Conservation (phyloP, 2,329 filamentous ascomycete species). For the Aspergillus neoniger region DNA sequence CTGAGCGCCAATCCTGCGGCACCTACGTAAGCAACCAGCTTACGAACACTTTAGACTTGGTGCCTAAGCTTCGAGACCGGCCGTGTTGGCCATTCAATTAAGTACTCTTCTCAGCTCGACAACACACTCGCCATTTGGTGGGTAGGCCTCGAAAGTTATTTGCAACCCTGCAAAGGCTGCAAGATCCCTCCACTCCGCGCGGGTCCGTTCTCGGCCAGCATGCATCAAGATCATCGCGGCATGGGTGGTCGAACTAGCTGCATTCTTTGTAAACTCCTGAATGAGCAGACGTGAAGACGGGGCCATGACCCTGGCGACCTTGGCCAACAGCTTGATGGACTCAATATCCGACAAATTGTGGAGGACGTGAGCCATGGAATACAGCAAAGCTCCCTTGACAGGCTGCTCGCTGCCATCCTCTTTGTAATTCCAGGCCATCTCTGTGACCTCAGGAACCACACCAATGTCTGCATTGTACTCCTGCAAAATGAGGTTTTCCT, state of each 20-base stretch:
- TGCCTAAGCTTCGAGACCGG: too few species aligned
- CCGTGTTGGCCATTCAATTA: not conserved
- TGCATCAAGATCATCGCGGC: constrained; percentile 41
- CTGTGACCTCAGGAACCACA: constrained; percentile 28
- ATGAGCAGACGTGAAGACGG: constrained; percentile 38
- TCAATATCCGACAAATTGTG: constrained; percentile 43
- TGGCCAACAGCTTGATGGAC: constrained; percentile 38
- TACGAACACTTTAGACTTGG: too few species aligned
- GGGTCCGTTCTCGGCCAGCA: constrained; percentile 37
- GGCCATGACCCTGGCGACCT: constrained; percentile 38
- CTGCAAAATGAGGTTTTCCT: constrained; percentile 36
- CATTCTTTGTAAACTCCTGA: constrained; percentile 40
- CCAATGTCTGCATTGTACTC: constrained; percentile 39
- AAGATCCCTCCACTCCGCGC: constrained; percentile 38
- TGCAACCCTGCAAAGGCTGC: constrained; percentile 35
- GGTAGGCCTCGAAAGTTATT: constrained; percentile 41
- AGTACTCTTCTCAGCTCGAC: constrained; percentile 36
- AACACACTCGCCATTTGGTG: constrained; percentile 34
- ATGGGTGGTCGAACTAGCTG: constrained; percentile 38
- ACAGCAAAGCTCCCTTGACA: constrained; percentile 35
- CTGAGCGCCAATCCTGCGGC: too few species aligned
- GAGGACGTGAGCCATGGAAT: constrained; percentile 39
- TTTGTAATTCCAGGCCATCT: constrained; percentile 42
- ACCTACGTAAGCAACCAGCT: not conserved
- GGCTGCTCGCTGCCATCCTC: constrained; percentile 34